Evolutionary conservation across 139 green algal genomes (phyloP), one percentile per base, ranked within the genome.

Genomic region (Auxenochlorella pyrenoidosa): DNA sequence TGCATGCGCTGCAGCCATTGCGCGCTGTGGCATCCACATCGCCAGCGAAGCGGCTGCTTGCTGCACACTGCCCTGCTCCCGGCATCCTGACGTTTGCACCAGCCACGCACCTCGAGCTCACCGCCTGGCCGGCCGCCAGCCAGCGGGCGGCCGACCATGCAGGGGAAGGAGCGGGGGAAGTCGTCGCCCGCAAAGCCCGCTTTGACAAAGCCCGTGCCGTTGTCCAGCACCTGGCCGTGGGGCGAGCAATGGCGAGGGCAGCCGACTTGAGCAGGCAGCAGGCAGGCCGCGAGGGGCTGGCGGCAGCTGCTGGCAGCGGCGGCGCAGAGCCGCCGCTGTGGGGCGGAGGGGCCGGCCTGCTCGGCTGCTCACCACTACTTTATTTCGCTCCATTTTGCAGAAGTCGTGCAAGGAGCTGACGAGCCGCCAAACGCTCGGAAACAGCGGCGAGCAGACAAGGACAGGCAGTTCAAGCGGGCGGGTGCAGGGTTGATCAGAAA

Each of bases 141-240:
- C 65, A 90, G 85, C 10, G 89, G 92, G 5, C 87, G 51, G 21
- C 92, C 90, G 30, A 95, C 92, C 22, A 96, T 88, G 86, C 91
- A 95, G 47, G 95, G 94, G 58, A 97, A 94, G 21, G 79, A 86
- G 10, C 87, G 84, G 1, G 94, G 94, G 70, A 95, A 94, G 65
- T 89, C 91, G 66, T 97, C 94, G 2, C 94, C 94, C 10, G 94
- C 84, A 81, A 82, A 63, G 10, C 72, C 73, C 12, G 72, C 73
- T 36, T 88, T 88, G n/a, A 68, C 26, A 26, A 47, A 79, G n/a
- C 72, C 84, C 1, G 54, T 79, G 21, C 54, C 84, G 44, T 65
- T 83, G 28, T 86, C 84, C 6, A 81, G 32, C 0, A 81, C 83
- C 47, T 81, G 75, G 4, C 38, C 15, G 30, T n/a, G 15, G 12